Base-by-base conservation (phyloP, 805 yeast genomes). In the Wickerhamiella spandovensis region DNA sequence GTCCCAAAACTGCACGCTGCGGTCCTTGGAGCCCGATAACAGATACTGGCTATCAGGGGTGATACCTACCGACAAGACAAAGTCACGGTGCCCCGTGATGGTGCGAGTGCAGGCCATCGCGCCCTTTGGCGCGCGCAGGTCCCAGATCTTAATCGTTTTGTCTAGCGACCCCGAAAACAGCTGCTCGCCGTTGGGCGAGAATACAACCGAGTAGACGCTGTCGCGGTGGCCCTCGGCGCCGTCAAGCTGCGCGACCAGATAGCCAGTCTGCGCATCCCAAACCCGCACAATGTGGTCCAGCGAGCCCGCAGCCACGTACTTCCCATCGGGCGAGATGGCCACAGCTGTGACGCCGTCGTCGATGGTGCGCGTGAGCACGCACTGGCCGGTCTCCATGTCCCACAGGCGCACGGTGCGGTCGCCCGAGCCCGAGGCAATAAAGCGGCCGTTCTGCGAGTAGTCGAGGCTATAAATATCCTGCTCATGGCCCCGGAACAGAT, bases 291-390 rank as follows among this genome's bases (percentile, higher is more conserved):
- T 84, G 69, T 94, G 77, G 71, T 90, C 98, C 57, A 90, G 77
- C 35, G 95, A 84, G 47, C 98, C 98, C 17, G 97, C 97, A 39
- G 97, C 97, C 60, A 92, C 87, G 60, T 81, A 78, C 59, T 82
- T 79, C 39, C 97, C 96, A 67, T 90, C 95, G 47, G 97, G 97
- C 8, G 95, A 85, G 42, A 90, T 90, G 20, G 97, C 95, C 44
- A 90, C 97, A 0, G 98, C 90, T 50, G 98, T 90, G 49, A 90
- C 97, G 59, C 98, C 98, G 66, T 90, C 97, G 68, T 90, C 97
- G 60, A 90, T 89, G 17, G 88, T 78, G 57, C 90, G 73, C 45
- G 95, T 88, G 62, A 88, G 74, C 21, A 88, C 80, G 66, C 95
- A 86, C 69, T 85, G 88, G 22, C 95, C 92, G 39, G 87, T 77